Conservation (phyloP, 2,329 filamentous ascomycete genomes). For the Cladosporium halotolerans region DNA sequence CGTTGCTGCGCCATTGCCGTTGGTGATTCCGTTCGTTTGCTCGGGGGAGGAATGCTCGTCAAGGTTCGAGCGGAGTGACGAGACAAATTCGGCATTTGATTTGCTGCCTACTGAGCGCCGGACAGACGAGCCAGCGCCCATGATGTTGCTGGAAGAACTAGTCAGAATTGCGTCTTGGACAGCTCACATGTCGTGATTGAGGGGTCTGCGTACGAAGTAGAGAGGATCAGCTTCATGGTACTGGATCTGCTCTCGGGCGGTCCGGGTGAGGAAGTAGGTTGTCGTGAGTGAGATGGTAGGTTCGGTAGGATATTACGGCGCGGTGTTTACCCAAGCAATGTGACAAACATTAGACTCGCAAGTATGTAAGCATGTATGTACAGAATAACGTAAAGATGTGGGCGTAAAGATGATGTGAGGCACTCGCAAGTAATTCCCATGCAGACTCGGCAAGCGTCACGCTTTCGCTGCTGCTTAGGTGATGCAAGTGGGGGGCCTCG, state of each 20-base stretch:
- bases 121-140: constrained; percentile 77
- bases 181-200: constrained; percentile 6
- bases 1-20: constrained; percentile 14
- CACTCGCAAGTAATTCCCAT: background rate
- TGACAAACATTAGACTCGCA: background rate
- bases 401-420: background rate
- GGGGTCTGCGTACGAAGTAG: constrained; percentile 63
- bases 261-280: background rate
- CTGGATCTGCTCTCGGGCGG: constrained; percentile 27
- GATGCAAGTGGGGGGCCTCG: background rate
- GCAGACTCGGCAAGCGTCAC: constrained; percentile 11
- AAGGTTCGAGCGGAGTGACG: constrained; percentile 80
- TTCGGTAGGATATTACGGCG: background rate
- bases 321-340: background rate
- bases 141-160: constrained; percentile 61
- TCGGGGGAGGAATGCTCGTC: constrained; percentile 18
- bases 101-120: constrained; percentile 70
- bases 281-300: background rate
- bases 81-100: constrained; percentile 89
- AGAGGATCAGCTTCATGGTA: constrained; percentile 73
- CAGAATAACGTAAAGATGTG: background rate
- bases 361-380: background rate
- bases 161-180: constrained; percentile 13
- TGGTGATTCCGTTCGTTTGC: constrained; percentile 12
- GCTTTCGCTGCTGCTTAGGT: background rate